phyloP scores from a whole-genome alignment of 78 protist genomes.

The Cavenderia fasciculata region DNA sequence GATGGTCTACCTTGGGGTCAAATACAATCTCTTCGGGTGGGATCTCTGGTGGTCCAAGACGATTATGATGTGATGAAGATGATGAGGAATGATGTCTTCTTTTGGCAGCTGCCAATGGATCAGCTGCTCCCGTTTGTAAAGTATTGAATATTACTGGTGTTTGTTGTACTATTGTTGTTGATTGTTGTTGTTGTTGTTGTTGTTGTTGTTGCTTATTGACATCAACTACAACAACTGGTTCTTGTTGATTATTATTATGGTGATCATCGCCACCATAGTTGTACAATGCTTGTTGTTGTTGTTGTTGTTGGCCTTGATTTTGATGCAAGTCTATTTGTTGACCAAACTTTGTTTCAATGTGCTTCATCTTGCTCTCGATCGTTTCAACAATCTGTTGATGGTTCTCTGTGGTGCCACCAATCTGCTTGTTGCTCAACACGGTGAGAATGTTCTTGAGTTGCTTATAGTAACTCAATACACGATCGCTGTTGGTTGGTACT shows the following conservation, averaged over 20 bases:
- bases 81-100: not conserved
- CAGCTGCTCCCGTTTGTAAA: not conserved
- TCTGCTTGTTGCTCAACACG: not conserved
- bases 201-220: conserved; percentile 3
- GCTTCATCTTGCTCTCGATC: conserved; percentile 46
- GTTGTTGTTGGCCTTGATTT: no score
- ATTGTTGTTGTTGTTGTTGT: not conserved
- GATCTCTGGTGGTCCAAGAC: conserved; percentile 76
- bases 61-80: conserved; percentile 5
- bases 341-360: conserved; percentile 22
- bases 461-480: conserved; percentile 6
- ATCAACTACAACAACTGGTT: no score
- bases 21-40: conserved; percentile 76
- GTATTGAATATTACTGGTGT: conserved; percentile 1
- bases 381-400: conserved; percentile 44
- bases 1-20: conserved; percentile 51
- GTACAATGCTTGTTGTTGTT: no score
- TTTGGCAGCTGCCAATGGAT: not conserved
- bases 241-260: no score
- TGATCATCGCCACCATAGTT: no score
- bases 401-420: not conserved
- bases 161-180: not conserved
- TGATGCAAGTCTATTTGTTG: no score
- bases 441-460: conserved; percentile 49
- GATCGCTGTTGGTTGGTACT: conserved; percentile 27